Base-by-base conservation (phyloP, 306 rosid genomes). In the Citrullus mucosospermus region DNA sequence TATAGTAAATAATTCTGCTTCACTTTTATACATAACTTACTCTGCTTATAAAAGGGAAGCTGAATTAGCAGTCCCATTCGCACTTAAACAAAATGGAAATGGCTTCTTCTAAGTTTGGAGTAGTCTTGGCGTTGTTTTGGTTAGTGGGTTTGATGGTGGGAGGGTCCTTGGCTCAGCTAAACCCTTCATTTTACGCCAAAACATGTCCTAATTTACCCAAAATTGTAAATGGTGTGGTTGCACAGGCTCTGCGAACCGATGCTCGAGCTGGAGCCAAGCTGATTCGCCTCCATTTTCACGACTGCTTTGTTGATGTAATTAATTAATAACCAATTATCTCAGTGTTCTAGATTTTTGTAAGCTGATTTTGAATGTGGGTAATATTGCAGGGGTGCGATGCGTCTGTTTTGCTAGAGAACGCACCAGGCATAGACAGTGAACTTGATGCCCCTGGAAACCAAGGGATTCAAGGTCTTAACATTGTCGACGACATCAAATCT, bases 381-480 rank as follows among this genome's bases (percentile, higher is more conserved):
- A 8, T 61, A 30, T 34, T 69, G 79, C 80, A 87, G 84, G 88
- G 90, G 6, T 87, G 90, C 22, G 90, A 87, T 59, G 90, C 80
- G 7, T 87, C 90, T 25, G 36, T 87, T 51, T 58, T 87, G 82
- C 71, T 86, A 50, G 89, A 84, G 63, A 50, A 79, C 22, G 83
- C 82, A 10, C 55, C 77, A 17, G 90, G 84, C 8, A 85, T 78
- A 76, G 53, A 28, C 3, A 82, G 83, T 2, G 90, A 87, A 43
- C 81, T 79, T 25, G 70, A 60, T 1, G 85, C 74, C 13, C 0
- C 0, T 18, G 86, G 85, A 0, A 84, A 87, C 77, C 11, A 0
- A 3, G 43, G 65, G 5, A 78, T 82, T 17, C 82, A 36, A 0
- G 90, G 88, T 71, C 83, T 38, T 50, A 7, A 46, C 0, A 87